Conservation (phyloP, 75 land plant species). For the Cunninghamia lanceolata region DNA sequence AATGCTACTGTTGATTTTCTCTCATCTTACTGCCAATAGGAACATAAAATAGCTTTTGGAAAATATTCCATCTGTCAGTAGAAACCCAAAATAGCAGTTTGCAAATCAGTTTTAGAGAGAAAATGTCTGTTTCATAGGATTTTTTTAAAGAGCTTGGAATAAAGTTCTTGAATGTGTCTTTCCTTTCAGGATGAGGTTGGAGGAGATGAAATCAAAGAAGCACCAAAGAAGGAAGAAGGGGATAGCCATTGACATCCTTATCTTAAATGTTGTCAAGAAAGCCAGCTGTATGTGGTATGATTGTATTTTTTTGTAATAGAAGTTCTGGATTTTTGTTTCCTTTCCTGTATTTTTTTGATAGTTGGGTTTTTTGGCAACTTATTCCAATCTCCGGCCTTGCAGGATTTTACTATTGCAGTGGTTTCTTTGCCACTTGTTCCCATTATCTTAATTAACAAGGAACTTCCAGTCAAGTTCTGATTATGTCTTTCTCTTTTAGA, state of each 20-base stretch:
- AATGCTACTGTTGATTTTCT: not conserved
- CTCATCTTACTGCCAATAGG: not conserved
- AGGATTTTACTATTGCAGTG: not conserved
- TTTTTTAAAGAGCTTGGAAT: not conserved
- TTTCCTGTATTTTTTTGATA: not conserved
- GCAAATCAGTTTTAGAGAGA: not conserved
- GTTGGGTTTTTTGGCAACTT: not conserved
- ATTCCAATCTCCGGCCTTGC: not conserved
- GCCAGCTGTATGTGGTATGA: not conserved
- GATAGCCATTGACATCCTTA: not conserved
- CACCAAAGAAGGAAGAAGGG: constrained; percentile 9
- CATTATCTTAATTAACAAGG: not conserved
- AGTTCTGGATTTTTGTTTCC: not conserved
- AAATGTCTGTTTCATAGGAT: not conserved
- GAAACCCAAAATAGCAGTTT: no score
- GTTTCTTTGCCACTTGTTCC: not conserved
- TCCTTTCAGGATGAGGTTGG: constrained; percentile 3
- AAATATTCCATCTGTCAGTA: not conserved
- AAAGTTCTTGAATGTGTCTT: not conserved
- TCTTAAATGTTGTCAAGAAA: not conserved
- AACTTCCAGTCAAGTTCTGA: not conserved
- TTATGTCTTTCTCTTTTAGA: not conserved
- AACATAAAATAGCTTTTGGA: not conserved
- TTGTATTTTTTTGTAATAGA: not conserved
- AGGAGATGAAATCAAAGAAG: constrained; percentile 14